These are phyloP conservation scores for Lepiota brunneoincarnata DNA, from an alignment of 768 basidiomycete species.

Conservation along the genomic window DNA sequence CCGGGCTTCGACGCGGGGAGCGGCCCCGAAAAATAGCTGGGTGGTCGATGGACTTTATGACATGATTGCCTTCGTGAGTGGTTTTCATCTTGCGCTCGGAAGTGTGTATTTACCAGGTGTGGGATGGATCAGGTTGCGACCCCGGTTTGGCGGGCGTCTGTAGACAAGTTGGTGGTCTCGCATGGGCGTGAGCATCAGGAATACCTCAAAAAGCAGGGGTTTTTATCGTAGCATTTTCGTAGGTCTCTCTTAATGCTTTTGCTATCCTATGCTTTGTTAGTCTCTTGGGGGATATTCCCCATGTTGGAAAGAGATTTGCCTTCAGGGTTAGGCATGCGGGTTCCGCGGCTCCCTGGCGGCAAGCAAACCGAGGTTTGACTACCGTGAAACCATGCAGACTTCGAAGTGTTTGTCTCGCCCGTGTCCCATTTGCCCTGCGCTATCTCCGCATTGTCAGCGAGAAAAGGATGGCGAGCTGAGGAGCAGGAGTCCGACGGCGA, in stretches of 20 bases:
- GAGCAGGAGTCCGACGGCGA: not conserved
- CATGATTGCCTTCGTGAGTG: constrained; percentile 43
- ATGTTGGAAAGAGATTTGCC: not conserved
- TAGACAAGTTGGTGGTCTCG: constrained; percentile 44
- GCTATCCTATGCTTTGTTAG: not conserved
- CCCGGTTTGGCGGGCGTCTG: constrained; percentile 50
- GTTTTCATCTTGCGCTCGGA: constrained; percentile 1
- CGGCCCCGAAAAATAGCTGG: constrained; percentile 55
- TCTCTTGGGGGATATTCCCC: not conserved
- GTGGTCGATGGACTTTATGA: constrained; percentile 55
- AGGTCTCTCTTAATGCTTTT: not conserved
- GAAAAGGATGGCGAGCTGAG: not conserved
- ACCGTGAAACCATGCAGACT: not conserved
- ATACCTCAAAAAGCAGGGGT: constrained; percentile 42
- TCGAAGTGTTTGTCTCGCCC: constrained; percentile 5
- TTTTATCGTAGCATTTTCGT: constrained; percentile 27
- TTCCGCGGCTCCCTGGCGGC: not conserved
- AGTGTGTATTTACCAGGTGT: constrained; percentile 6
- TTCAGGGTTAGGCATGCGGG: not conserved
- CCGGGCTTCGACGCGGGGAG: constrained; percentile 62
- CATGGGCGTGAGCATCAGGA: constrained; percentile 46
- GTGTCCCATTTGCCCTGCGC: constrained; percentile 5
- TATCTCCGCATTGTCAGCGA: constrained; percentile 2
- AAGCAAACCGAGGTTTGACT: constrained; percentile 4
- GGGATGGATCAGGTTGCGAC: constrained; percentile 38